Base-by-base conservation (phyloP, 345 rosid genomes). In the Citrus australasica region DNA sequence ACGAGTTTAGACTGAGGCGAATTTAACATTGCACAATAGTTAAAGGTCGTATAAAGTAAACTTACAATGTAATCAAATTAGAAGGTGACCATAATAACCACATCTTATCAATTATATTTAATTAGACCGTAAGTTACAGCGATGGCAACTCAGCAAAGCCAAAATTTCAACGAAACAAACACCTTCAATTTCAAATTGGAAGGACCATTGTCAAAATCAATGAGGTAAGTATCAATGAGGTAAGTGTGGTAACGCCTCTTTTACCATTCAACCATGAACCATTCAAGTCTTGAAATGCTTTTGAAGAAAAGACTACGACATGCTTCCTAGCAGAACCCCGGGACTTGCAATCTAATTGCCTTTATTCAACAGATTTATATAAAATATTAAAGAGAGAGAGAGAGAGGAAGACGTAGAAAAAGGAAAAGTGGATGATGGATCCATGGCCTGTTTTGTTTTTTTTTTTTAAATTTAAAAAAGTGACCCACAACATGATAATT, bases 321-420 rank as follows among this genome's bases (percentile, higher is more conserved):
- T 53, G 42, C 27, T 14, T 53, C 32, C 37, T 32, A 53, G 55
- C 21, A 71, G 63, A 71, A 63, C 83, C 9, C 84, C 80, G 84
- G 81, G 81, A 73, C 78, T 73, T 62, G 78, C 28, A 77, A 61
- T 71, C 21, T 24, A 35, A 30, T 22, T 53, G 10, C 51, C 24
- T 75, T 72, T 62, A 53, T 22, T 53, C 51, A 33, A 51, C 33
- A 66, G 25, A 30, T 53, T 3, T n/a, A 22, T 16, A 17, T 17
- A 53, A 53, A 53, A 53, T 0, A 17, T 17, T 7, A 53, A 46
- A 25, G 60, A 38, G 14, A 33, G 2, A n/a, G 28, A 27, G 38
- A 58, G 24, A 40, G 46, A 2, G 11, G 2, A 9, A 6, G 51
- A 13, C 51, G 51, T 46, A 13, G 17, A 3, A 46, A 27, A 13